A percentile compares a stretch with the other conserved stretches of the same genome.
Conservation (phyloP, 331 rosid species). For the Acacia pycnantha region DNA sequence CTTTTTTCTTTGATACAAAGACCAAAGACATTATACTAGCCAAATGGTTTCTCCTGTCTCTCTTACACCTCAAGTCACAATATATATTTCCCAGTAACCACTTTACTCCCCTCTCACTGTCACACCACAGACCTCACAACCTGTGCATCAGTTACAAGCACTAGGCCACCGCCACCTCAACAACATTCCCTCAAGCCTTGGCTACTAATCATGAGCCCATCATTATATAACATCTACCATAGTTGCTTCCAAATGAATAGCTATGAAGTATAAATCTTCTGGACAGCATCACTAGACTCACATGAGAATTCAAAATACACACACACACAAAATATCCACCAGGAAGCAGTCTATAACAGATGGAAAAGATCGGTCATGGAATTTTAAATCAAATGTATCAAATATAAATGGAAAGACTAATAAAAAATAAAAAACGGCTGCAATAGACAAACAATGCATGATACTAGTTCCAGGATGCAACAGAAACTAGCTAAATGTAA, state of each 20-base stretch:
- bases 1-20: too few species aligned
- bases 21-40: not conserved
- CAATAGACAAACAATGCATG: not conserved
- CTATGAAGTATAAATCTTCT: not conserved
- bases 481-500: not conserved
- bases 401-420: not conserved
- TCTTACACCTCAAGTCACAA: not conserved
- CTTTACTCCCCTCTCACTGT: not conserved
- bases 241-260: conserved; percentile 1
- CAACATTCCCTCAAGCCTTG: not conserved
- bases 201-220: not conserved
- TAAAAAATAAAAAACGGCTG: not conserved
- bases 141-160: not conserved
- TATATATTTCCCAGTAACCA: not conserved
- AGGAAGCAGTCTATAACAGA: not conserved
- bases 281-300: conserved; percentile 21
- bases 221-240: not conserved
- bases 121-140: not conserved
- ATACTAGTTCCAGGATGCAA: not conserved
- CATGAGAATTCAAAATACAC: not conserved
- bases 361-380: not conserved
- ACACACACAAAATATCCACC: not conserved
- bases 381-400: not conserved
- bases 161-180: not conserved
- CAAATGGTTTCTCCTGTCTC: not conserved